Conservation (phyloP, 1,139 yeast species). For the Sugiyamaella paludigena region DNA sequence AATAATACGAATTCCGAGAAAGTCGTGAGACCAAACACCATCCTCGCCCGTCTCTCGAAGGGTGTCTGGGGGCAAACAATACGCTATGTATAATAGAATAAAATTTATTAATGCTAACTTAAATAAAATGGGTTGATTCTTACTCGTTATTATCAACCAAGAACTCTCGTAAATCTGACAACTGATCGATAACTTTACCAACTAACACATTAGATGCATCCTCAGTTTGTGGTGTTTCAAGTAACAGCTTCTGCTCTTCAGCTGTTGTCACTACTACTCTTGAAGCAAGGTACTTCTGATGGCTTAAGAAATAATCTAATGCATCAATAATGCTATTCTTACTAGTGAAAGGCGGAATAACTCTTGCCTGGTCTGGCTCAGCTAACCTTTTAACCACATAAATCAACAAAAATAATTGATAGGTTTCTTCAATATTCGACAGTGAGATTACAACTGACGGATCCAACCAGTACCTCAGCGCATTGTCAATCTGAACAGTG, state of each 20-base stretch:
- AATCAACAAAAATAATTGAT: constrained; percentile 67
- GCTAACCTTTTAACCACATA: constrained; percentile 48
- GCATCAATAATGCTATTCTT: constrained; percentile 50
- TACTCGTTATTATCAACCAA: constrained; percentile 13
- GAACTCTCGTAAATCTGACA: constrained; percentile 29
- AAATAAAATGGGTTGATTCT: neutral
- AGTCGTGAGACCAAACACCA: too few relatives aligned
- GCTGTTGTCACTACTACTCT: constrained; percentile 60
- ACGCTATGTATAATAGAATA: neutral
- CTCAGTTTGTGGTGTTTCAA: constrained; percentile 17
- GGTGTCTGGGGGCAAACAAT: too few relatives aligned
- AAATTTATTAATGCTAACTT: neutral
- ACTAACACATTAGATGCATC: constrained; percentile 23
- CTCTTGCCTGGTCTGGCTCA: constrained; percentile 38
- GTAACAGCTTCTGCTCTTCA: constrained; percentile 61
- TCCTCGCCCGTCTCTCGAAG: too few relatives aligned
- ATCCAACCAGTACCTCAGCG: constrained; percentile 69
- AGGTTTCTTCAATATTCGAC: constrained; percentile 72
- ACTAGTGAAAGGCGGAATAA: constrained; percentile 12
- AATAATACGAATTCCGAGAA: too few relatives aligned
- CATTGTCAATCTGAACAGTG: constrained; percentile 57
- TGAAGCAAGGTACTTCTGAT: constrained; percentile 78
- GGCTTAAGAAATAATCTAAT: constrained; percentile 70
- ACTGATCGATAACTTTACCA: constrained; percentile 25
- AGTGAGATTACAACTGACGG: constrained; percentile 61